Evolutionary conservation across 2,329 filamentous ascomycete species (phyloP).

Genomic region (Didymella pinodella): DNA sequence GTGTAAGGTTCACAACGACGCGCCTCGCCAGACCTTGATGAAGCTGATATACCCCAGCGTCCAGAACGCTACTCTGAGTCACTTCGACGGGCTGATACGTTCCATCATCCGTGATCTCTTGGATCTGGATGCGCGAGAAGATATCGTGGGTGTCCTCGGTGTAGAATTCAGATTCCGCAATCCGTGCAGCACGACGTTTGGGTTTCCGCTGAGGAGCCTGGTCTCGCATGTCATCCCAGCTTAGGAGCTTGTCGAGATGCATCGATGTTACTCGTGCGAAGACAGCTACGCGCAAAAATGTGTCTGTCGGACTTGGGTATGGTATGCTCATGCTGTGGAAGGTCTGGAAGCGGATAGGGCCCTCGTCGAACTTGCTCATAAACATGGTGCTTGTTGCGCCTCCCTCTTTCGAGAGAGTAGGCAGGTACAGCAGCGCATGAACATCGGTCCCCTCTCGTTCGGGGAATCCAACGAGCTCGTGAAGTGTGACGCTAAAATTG

Average conservation of each 20-base stretch:
- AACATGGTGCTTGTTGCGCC: constrained; percentile 95
- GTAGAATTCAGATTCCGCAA: constrained; percentile 91
- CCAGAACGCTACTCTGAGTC: constrained; percentile 81
- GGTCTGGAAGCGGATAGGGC: constrained; percentile 91
- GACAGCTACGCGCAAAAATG: constrained; percentile 83
- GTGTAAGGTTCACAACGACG: constrained; percentile 85
- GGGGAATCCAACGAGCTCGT: constrained; percentile 91
- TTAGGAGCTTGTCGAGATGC: constrained; percentile 95
- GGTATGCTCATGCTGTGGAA: constrained; percentile 98
- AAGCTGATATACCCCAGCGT: constrained; percentile 90
- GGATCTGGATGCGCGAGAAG: constrained; percentile 84
- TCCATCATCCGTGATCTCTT: constrained; percentile 90
- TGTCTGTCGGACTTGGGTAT: constrained; percentile 75
- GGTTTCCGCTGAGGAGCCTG: constrained; percentile 64
- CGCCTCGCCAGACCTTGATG: constrained; percentile 93
- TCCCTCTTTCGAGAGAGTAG: constrained; percentile 81
- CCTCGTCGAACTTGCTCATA: constrained; percentile 92
- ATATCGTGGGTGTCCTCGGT: constrained; percentile 94
- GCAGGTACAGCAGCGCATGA: constrained; percentile 95
- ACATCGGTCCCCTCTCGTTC: constrained; percentile 95
- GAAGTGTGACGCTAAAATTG: constrained; percentile 99
- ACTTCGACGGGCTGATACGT: constrained; percentile 94
- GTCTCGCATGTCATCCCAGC: constrained; percentile 99
- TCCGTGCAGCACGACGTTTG: constrained; percentile 69
- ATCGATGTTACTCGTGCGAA: constrained; percentile 91